Conservation (phyloP, 192 early-diverging fungal genomes). For the Rhizoclosmatium globosum region DNA sequence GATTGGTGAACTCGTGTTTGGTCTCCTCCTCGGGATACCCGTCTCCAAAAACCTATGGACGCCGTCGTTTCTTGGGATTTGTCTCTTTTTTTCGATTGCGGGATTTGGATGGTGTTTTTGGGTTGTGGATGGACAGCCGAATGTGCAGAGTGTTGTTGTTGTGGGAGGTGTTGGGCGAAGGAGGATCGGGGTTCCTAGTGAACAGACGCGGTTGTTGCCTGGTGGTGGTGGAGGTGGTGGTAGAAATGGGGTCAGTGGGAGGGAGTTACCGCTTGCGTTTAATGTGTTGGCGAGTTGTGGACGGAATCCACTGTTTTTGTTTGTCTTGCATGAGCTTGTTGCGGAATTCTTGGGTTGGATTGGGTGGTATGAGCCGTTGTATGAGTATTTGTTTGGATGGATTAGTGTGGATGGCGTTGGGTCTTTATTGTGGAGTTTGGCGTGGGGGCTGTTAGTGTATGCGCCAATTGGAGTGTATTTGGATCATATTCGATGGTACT, state of each 20-base stretch:
- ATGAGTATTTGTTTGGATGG: constrained; percentile 16
- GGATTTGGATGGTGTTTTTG: constrained; percentile 42
- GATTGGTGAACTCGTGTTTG: constrained; percentile 5
- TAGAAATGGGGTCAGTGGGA: no score
- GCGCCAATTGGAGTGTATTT: constrained; percentile 28
- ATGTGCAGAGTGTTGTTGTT: background rate
- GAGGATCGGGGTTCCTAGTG: background rate
- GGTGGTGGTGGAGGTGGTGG: background rate
- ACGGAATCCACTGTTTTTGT: constrained; percentile 57
- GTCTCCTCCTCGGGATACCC: constrained; percentile 46
- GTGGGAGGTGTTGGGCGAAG: background rate
- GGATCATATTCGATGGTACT: constrained; percentile 20
- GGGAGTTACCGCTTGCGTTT: background rate
- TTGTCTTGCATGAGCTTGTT: constrained; percentile 46
- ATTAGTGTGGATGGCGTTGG: constrained; percentile 24
- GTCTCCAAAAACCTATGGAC: constrained; percentile 66
- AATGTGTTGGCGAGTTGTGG: constrained; percentile 37
- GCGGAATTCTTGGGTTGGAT: constrained; percentile 2
- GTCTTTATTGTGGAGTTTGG: constrained; percentile 30
- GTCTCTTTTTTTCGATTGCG: constrained; percentile 40
- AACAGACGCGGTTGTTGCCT: background rate
- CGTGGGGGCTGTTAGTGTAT: constrained; percentile 22
- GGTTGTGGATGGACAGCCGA: constrained; percentile 44
- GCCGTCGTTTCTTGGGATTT: constrained; percentile 53
- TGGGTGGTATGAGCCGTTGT: background rate